Percentiles rank a stretch among this genome's conserved stretches.
Conservation (phyloP, 1,284 basidiomycete genomes). For the Boletus holoroseus region DNA sequence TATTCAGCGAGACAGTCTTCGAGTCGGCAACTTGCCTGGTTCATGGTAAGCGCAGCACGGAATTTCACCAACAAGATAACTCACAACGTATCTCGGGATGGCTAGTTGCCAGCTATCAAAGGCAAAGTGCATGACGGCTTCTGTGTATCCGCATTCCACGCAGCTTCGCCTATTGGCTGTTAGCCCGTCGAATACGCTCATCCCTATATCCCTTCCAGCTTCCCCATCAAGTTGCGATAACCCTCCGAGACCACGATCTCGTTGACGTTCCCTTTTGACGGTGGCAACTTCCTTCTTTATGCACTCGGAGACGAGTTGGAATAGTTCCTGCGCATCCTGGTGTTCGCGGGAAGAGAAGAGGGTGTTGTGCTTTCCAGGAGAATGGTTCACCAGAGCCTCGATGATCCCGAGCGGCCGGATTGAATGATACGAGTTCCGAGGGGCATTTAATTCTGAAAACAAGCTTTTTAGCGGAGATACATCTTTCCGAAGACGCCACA, state of each 20-base stretch:
- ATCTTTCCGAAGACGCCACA: conserved; percentile 6
- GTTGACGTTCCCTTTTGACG: conserved; percentile 58
- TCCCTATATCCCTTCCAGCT: conserved; percentile 43
- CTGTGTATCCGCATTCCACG: conserved; percentile 77
- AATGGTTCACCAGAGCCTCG: conserved; percentile 55
- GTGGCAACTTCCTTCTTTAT: conserved; percentile 73
- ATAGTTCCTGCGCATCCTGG: conserved; percentile 95
- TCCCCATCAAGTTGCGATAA: conserved; percentile 35
- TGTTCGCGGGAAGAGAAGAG: conserved; percentile 84
- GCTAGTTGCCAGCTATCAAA: conserved; percentile 80
- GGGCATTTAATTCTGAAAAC: conserved; percentile 63
- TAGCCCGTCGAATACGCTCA: conserved; percentile 74
- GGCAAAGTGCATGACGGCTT: conserved; percentile 82
- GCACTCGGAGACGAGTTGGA: conserved; percentile 82
- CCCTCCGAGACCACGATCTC: conserved; percentile 64
- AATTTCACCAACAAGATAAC: conserved; percentile 21
- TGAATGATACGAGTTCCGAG: conserved; percentile 51
- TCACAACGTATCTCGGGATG: conserved; percentile 56
- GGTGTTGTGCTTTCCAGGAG: conserved; percentile 51
- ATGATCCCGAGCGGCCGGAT: conserved; percentile 71
- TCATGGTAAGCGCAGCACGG: conserved; percentile 8
- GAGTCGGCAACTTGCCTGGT: conserved; percentile 52
- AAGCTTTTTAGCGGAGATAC: conserved; percentile 13
- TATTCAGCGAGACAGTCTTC: conserved; percentile 76
- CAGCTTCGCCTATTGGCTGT: conserved; percentile 81